phyloP scores from a whole-genome alignment of 106 monocot genomes.

The Amphibolis antarctica region DNA sequence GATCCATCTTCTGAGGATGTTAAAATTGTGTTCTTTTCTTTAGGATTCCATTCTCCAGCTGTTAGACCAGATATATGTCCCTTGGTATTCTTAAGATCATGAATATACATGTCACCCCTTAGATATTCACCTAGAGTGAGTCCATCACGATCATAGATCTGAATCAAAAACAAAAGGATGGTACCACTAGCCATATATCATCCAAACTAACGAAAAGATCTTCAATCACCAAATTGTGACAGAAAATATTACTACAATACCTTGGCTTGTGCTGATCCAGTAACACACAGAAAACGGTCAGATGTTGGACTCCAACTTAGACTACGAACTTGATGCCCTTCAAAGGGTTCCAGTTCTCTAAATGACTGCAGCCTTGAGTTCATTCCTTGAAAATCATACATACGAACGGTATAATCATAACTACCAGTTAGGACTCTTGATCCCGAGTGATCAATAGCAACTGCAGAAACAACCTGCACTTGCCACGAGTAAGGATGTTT shows the following conservation, averaged over 20 bases:
- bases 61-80: conserved; percentile 96
- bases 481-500: neutral
- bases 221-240: neutral
- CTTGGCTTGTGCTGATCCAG: conserved; percentile 97
- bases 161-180: conserved; percentile 14
- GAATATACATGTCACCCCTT: conserved; percentile 99
- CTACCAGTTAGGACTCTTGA: conserved; percentile 94
- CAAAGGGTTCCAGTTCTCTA: conserved; percentile 85
- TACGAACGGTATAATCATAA: conserved; percentile 91
- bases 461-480: conserved; percentile 71
- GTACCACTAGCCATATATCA: neutral
- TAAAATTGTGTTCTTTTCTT: conserved; percentile 74
- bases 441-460: conserved; percentile 95
- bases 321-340: conserved; percentile 93
- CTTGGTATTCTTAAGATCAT: conserved; percentile 95
- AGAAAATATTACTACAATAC: conserved; percentile 15
- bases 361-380: conserved; percentile 89
- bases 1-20: conserved; percentile 99
- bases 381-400: conserved; percentile 99
- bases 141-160: conserved; percentile 98
- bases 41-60: conserved; percentile 95
- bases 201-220: too few relatives aligned
- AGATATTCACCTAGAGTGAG: conserved; percentile 90
- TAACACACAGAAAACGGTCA: conserved; percentile 77
- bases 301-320: conserved; percentile 96